phyloP scores from a whole-genome alignment of 345 rosid genomes.

The Citrus mangshanensis region DNA sequence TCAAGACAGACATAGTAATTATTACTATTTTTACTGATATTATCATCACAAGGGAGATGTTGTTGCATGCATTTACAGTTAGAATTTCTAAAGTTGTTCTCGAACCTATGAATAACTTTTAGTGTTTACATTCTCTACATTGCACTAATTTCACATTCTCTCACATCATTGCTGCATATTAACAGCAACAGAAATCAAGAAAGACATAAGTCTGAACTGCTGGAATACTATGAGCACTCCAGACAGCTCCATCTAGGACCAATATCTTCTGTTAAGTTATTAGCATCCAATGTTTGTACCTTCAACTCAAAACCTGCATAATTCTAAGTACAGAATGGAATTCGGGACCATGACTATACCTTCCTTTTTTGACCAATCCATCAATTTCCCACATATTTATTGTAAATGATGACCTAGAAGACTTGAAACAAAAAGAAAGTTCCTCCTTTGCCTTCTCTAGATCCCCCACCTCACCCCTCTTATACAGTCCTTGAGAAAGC shows the following conservation, averaged over 20 bases:
- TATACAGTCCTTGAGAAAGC: slow-evolving; percentile 88
- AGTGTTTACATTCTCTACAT: neutral
- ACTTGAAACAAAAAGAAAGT: slow-evolving; percentile 90
- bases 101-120: neutral
- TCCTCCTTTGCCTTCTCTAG: slow-evolving; percentile 90
- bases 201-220: neutral
- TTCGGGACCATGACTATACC: slow-evolving; percentile 35
- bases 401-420: slow-evolving; percentile 88
- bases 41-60: neutral
- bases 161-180: neutral
- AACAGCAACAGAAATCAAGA: neutral
- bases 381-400: slow-evolving; percentile 99
- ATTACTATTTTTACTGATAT: too few species aligned
- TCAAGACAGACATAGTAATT: neutral
- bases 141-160: neutral
- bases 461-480: slow-evolving; percentile 68
- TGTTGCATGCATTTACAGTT: neutral
- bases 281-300: neutral
- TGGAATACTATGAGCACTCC: neutral
- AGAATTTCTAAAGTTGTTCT: neutral
- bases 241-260: neutral
- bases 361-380: slow-evolving; percentile 95
- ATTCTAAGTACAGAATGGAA: neutral
- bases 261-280: neutral
- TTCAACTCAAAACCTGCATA: neutral